These are phyloP conservation scores for Phyllosticta citriasiana DNA, from an alignment of 2,329 filamentous ascomycete species.

Conservation along the genomic window DNA sequence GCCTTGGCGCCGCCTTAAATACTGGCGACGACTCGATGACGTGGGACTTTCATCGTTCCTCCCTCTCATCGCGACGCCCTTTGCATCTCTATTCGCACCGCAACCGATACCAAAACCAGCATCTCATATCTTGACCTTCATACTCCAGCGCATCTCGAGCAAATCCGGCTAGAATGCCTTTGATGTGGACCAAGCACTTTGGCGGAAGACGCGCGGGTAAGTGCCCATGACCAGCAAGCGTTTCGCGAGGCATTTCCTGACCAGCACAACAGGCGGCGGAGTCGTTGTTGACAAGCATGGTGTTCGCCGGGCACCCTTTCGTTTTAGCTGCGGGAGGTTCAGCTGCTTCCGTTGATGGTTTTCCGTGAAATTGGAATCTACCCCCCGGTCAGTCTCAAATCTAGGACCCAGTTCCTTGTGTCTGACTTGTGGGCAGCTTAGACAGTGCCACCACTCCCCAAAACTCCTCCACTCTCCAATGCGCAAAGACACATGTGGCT, in stretches of 20 bases:
- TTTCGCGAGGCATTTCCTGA: background rate
- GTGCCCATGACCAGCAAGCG: conserved; percentile 11
- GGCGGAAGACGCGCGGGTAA: conserved; percentile 34
- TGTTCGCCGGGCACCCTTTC: conserved; percentile 40
- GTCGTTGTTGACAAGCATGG: conserved; percentile 44
- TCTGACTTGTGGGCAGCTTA: background rate
- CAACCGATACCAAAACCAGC: background rate
- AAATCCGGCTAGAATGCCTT: conserved; percentile 28
- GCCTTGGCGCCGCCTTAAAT: background rate
- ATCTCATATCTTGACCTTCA: background rate
- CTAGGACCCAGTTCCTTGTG: background rate
- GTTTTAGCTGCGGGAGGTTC: conserved; percentile 40
- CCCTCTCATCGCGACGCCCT: background rate
- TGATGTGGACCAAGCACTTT: conserved; percentile 39
- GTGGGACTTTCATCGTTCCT: background rate
- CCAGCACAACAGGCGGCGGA: conserved; percentile 32
- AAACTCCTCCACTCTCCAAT: background rate
- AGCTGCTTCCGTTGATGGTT: conserved; percentile 42
- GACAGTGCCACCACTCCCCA: background rate
- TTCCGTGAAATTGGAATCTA: background rate
- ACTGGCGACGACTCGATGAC: background rate
- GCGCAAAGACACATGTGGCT: background rate
- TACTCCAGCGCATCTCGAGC: conserved; percentile 8
- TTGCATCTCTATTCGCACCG: background rate
- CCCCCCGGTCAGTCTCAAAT: background rate